A percentile compares a stretch with the other conserved stretches of the same genome.
Evolutionary conservation across 345 rosid species (phyloP).

Genomic region (Physaria fendleri): DNA sequence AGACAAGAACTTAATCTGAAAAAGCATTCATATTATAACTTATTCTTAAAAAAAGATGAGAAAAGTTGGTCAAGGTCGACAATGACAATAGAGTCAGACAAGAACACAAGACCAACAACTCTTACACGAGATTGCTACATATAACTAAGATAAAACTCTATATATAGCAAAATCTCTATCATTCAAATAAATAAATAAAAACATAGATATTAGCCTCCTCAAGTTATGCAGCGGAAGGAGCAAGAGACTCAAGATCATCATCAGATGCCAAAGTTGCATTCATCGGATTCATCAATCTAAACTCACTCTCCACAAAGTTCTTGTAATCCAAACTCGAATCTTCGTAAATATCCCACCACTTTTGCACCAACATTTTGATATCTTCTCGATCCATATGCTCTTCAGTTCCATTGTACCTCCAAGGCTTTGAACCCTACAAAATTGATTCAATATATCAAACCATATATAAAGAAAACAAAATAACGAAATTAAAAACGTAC

Average conservation of each 20-base stretch:
- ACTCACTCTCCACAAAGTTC: conserved; percentile 10
- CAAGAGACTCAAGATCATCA: not conserved
- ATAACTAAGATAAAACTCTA: not conserved
- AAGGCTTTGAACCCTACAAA: conserved; percentile 58
- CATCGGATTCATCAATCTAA: conserved; percentile 11
- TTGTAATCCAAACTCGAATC: conserved; percentile 51
- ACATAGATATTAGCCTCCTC: not conserved
- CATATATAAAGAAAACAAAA: not conserved
- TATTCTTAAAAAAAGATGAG: not conserved
- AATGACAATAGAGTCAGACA: not conserved
- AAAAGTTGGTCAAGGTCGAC: not conserved
- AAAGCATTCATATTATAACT: not conserved
- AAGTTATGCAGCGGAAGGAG: conserved; percentile 24
- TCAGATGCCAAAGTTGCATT: not conserved
- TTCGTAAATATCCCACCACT: conserved; percentile 60
- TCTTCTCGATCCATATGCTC: conserved; percentile 58
- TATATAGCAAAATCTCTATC: not conserved
- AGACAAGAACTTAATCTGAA: not conserved
- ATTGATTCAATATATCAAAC: not conserved
- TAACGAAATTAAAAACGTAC: conserved; percentile 31
- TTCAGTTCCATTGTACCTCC: conserved; percentile 55
- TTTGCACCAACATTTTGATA: conserved; percentile 46
- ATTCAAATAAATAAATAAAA: not conserved
- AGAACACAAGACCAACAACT: conserved; percentile 14
- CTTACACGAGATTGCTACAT: not conserved